These are phyloP conservation scores for Lolium rigidum DNA, from an alignment of 176 grass and related monocot species.

Conservation along the genomic window DNA sequence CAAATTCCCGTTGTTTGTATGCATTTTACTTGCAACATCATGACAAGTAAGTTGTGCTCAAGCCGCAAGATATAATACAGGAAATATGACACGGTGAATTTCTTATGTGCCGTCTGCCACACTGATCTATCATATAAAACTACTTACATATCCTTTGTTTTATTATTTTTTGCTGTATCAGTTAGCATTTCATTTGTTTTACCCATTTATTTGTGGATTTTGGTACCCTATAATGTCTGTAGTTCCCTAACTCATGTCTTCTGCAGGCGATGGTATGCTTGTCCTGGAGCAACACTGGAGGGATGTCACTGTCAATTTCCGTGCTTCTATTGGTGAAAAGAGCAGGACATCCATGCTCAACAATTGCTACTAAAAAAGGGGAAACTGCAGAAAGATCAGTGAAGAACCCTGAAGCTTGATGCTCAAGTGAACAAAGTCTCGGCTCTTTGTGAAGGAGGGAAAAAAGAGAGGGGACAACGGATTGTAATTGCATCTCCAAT, in stretches of 20 bases:
- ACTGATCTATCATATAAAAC: background rate
- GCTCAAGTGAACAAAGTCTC: conserved; percentile 41
- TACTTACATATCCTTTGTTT: conserved; percentile 26
- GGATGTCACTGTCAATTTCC: background rate
- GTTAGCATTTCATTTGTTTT: conserved; percentile 28
- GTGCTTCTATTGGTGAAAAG: conserved; percentile 49
- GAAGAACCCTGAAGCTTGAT: conserved; percentile 49
- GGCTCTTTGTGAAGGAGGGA: conserved; percentile 30
- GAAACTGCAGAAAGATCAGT: conserved; percentile 42
- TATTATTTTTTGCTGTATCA: conserved; percentile 1
- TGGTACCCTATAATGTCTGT: conserved; percentile 12
- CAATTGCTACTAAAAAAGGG: conserved; percentile 38
- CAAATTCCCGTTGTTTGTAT: background rate
- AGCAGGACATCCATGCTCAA: conserved; percentile 47
- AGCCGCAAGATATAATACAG: background rate
- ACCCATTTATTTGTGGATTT: background rate
- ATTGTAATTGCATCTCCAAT: conserved; percentile 31
- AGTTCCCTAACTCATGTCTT: conserved; percentile 23
- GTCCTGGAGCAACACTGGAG: conserved; percentile 35
- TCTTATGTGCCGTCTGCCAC: conserved; percentile 12
- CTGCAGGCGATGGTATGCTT: conserved; percentile 30
- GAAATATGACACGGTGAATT: conserved; percentile 1
- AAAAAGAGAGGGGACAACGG: conserved; percentile 10
- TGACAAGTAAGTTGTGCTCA: conserved; percentile 3
- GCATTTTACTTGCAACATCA: conserved; percentile 32